A percentile compares a stretch with the other conserved stretches of the same genome.
Evolutionary conservation across 805 yeast species (phyloP).

Genomic region (Candida cerambycidarum): DNA sequence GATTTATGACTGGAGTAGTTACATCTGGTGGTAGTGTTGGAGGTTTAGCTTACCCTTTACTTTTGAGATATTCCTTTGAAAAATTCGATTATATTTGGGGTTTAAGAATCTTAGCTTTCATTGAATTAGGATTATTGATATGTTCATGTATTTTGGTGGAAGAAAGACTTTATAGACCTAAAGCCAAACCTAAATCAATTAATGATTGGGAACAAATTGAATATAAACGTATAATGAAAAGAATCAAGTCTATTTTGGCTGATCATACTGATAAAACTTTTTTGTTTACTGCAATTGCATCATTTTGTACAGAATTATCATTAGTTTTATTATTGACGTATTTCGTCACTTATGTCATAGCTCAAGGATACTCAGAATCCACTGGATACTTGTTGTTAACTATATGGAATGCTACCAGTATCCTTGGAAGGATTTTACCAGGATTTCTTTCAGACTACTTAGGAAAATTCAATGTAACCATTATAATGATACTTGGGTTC

Average conservation of each 20-base stretch:
- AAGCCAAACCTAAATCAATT: not conserved
- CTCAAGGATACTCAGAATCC: constrained; percentile 46
- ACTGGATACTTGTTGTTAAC: constrained; percentile 46
- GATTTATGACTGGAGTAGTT: constrained; percentile 56
- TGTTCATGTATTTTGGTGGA: constrained; percentile 25
- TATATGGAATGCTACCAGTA: constrained; percentile 45
- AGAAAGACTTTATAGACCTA: constrained; percentile 22
- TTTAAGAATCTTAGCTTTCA: constrained; percentile 46
- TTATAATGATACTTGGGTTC: constrained; percentile 28
- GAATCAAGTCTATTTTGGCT: constrained; percentile 1
- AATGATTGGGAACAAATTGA: constrained; percentile 3
- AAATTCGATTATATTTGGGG: constrained; percentile 59
- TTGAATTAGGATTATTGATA: constrained; percentile 26
- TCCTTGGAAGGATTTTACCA: constrained; percentile 55
- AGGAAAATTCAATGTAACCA: constrained; percentile 54
- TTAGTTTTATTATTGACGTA: constrained; percentile 53
- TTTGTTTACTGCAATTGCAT: constrained; percentile 28
- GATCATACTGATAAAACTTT: constrained; percentile 20
- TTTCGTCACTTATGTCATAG: constrained; percentile 56
- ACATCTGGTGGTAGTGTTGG: constrained; percentile 70
- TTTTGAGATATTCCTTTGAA: constrained; percentile 46
- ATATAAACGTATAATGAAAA: not conserved
- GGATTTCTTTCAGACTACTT: constrained; percentile 53
- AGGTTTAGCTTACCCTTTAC: constrained; percentile 60
- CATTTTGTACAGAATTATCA: constrained; percentile 49